phyloP scores from a whole-genome alignment of 768 basidiomycete genomes.

The Termitomyces sp. region DNA sequence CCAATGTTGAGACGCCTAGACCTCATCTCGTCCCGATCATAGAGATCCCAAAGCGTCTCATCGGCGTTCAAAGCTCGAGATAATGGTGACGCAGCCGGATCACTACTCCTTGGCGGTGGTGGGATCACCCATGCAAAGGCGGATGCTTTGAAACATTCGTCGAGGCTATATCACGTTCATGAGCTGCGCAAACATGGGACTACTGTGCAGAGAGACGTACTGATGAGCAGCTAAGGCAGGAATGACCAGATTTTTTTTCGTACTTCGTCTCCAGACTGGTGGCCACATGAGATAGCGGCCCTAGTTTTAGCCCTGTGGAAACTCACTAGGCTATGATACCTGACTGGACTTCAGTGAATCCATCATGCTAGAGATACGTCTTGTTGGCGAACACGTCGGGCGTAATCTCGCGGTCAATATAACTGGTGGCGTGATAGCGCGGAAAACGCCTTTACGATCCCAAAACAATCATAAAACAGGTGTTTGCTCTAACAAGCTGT shows the following conservation, averaged over 20 bases:
- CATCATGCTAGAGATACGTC: slow-evolving; percentile 23
- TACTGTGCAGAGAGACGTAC: too few relatives aligned
- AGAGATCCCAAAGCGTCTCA: slow-evolving; percentile 19
- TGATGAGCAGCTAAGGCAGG: slow-evolving; percentile 17
- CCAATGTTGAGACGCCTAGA: slow-evolving; percentile 22
- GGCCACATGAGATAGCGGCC: too few relatives aligned
- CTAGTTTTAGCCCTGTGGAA: too few relatives aligned
- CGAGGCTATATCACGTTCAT: slow-evolving; percentile 13
- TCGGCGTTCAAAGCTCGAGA: slow-evolving; percentile 17
- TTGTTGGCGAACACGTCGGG: slow-evolving; percentile 28
- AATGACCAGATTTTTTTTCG: slow-evolving; percentile 16
- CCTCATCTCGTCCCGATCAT: slow-evolving; percentile 11
- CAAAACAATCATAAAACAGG: too few relatives aligned
- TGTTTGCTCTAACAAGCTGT: too few relatives aligned
- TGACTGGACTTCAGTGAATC: slow-evolving; percentile 14
- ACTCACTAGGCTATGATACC: neutral
- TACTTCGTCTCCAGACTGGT: slow-evolving; percentile 1
- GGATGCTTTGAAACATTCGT: slow-evolving; percentile 23
- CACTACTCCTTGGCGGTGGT: slow-evolving; percentile 15
- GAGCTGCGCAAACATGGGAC: too few relatives aligned
- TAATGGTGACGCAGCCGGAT: slow-evolving; percentile 18
- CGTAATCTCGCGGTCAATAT: slow-evolving; percentile 17
- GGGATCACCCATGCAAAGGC: slow-evolving; percentile 20
- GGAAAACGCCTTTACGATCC: neutral
- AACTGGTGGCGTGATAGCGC: slow-evolving; percentile 5